A percentile compares a stretch with the other conserved stretches of the same genome.
phyloP scores from a whole-genome alignment of 306 rosid species.

The Rubus parviflorus region DNA sequence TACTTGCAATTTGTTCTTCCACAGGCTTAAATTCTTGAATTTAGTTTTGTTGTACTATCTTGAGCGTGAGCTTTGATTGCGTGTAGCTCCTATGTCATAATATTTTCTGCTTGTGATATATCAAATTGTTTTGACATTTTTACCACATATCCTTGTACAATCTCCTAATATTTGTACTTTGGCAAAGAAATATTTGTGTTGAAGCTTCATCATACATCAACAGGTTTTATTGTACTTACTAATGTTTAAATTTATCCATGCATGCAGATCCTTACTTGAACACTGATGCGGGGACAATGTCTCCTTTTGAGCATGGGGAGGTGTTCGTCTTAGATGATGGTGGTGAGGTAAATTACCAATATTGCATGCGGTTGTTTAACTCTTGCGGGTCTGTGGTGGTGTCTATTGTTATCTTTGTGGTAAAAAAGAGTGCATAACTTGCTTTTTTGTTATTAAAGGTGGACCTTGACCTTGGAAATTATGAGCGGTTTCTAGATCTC shows the following conservation, averaged over 20 bases:
- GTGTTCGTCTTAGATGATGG: conserved; percentile 88
- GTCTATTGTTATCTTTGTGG: neutral
- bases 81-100: neutral
- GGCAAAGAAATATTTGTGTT: neutral
- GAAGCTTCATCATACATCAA: neutral
- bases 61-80: neutral
- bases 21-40: neutral
- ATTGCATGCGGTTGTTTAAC: conserved; percentile 9
- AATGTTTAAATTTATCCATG: conserved; percentile 19
- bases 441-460: conserved; percentile 46
- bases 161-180: neutral
- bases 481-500: conserved; percentile 77
- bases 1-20: neutral
- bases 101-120: neutral
- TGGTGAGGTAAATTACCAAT: conserved; percentile 63
- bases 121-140: neutral
- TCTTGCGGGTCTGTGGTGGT: conserved; percentile 3
- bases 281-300: conserved; percentile 90
- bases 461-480: conserved; percentile 93
- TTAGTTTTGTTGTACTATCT: neutral
- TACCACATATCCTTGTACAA: neutral
- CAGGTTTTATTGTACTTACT: neutral
- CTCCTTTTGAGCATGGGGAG: conserved; percentile 89
- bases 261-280: conserved; percentile 80
- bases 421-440: conserved; percentile 10